Evolutionary conservation across 208 protist genomes (phyloP), one percentile per base, ranked within the genome.

Genomic region (Leishmania guyanensis): DNA sequence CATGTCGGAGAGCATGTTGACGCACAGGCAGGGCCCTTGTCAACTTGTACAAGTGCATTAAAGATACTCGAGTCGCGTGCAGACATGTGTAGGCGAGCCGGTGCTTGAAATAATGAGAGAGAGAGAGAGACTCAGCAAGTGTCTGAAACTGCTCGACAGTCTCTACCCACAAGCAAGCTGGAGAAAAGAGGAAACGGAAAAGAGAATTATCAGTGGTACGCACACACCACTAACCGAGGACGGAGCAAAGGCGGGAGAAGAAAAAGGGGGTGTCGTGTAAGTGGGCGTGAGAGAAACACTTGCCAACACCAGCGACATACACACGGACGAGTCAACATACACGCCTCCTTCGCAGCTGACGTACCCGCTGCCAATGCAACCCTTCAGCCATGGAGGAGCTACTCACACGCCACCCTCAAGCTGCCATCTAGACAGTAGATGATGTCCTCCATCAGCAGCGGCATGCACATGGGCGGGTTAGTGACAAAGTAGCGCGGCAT

Each of bases 401-500:
- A 79, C 16, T 16, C 39, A 16, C 64, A 64, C n/a, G 22, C 46
- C 56, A 71, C 48, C n/a, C 72, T 53, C 22, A 79, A 51, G 8
- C 76, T 72, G 6, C 87, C 88, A 50, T 95, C 88, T 3, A 97
- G 72, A 73, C 91, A 94, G 83, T 97, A 97, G 17, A 97, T 90
- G 71, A 97, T 93, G 79, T 97, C 94, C 33, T 97, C 93, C 51
- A 88, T 79, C 8, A 92, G 81, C 17, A 97, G 85, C 33, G 91
- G 92, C 84, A 90, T 93, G 64, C 81, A 83, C 54, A 93, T 78
- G 0, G 92, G 89, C 43, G 94, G 94, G 80, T 97, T 97, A 5
- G 93, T 95, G 69, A 97, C 85, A 70, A 97, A 97, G 83, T 94
- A 97, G 16, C 94, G 91, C n/a, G 94, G 88, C 8, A 64, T 86